phyloP scores from a whole-genome alignment of 805 yeast genomes.

The Nakazawaea molendinolei region DNA sequence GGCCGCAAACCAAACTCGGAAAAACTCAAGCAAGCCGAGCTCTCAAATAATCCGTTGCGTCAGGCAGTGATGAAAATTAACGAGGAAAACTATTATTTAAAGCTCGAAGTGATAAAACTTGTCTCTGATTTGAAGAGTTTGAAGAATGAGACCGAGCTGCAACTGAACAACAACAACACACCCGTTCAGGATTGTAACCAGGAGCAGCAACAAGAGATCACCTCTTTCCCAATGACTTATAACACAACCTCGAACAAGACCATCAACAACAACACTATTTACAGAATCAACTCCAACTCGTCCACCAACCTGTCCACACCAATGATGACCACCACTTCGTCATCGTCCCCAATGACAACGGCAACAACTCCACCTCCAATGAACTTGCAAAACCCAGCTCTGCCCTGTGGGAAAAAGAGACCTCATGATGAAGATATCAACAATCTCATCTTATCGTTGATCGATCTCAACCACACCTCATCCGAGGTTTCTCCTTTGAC shows the following conservation, averaged over 20 bases:
- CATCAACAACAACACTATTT: slow-evolving; percentile 11
- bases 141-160: slow-evolving; percentile 18
- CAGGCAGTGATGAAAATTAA: slow-evolving; percentile 34
- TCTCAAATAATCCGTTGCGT: slow-evolving; percentile 26
- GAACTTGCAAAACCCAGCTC: slow-evolving; percentile 3
- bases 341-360: slow-evolving; percentile 6
- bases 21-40: slow-evolving; percentile 2
- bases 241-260: slow-evolving; percentile 8
- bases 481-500: slow-evolving; percentile 8
- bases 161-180: not conserved
- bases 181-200: not conserved
- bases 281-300: slow-evolving; percentile 7
- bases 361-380: slow-evolving; percentile 7
- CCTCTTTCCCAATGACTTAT: slow-evolving; percentile 7
- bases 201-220: slow-evolving; percentile 3
- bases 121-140: slow-evolving; percentile 36
- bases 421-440: slow-evolving; percentile 28
- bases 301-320: slow-evolving; percentile 8
- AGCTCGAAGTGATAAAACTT: slow-evolving; percentile 35
- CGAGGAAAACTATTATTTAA: slow-evolving; percentile 37
- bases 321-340: slow-evolving; percentile 5
- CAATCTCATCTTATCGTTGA: slow-evolving; percentile 27
- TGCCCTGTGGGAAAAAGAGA: slow-evolving; percentile 17
- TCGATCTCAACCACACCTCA: slow-evolving; percentile 25
- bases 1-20: slow-evolving; percentile 10